These are phyloP conservation scores for Thraustotheca clavata DNA, from an alignment of 352 stramenopile genomes.

Conservation along the genomic window DNA sequence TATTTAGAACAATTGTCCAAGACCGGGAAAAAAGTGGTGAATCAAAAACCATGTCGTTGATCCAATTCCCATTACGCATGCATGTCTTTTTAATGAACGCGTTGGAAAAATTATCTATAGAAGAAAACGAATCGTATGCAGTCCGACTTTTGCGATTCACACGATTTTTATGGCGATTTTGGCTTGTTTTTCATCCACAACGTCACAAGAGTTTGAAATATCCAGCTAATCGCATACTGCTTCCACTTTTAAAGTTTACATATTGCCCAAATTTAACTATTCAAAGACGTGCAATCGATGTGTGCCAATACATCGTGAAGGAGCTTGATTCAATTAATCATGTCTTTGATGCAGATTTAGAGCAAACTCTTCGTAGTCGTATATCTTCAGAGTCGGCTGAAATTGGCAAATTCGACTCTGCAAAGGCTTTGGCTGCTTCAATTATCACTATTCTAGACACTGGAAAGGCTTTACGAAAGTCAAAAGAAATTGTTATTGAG, in stretches of 20 bases:
- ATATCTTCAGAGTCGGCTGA: background rate
- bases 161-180: conserved; percentile 13
- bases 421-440: background rate
- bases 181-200: conserved; percentile 11
- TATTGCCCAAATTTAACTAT: conserved; percentile 1
- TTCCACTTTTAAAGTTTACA: background rate
- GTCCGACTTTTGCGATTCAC: conserved; percentile 12
- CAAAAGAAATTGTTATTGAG: conserved; percentile 1
- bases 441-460: background rate
- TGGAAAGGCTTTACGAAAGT: background rate
- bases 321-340: background rate
- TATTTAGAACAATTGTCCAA: background rate
- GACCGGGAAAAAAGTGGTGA: background rate
- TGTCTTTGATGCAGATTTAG: background rate
- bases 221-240: background rate
- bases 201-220: conserved; percentile 2
- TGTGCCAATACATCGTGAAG: conserved; percentile 1
- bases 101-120: background rate
- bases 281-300: conserved; percentile 8
- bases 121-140: conserved; percentile 6
- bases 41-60: background rate
- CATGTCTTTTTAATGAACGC: conserved; percentile 5
- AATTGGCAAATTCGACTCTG: background rate
- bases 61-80: conserved; percentile 6
- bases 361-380: background rate